Conservation (phyloP, 2,329 filamentous ascomycete species). For the Penicillium sp. region DNA sequence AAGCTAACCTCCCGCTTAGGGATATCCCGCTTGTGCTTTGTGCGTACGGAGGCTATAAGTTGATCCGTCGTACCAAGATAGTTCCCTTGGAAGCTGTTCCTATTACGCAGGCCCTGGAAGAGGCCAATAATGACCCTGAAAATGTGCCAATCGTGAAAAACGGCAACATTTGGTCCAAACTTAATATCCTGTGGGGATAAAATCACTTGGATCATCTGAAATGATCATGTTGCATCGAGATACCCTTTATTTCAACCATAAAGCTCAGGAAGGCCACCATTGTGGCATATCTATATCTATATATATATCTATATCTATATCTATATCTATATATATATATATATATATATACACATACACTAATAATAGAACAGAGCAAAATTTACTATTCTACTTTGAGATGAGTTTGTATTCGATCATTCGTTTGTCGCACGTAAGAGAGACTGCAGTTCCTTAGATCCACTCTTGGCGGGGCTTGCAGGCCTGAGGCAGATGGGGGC, state of each 20-base stretch:
- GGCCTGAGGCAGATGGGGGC: no score
- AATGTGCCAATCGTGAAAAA: constrained; percentile 31
- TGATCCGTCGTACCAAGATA: constrained; percentile 65
- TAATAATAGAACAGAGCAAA: no score
- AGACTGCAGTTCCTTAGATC: no score
- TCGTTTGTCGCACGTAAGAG: no score
- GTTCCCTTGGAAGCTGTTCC: constrained; percentile 58
- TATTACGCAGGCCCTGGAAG: constrained; percentile 56
- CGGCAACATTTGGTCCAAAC: constrained; percentile 26
- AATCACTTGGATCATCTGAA: no score
- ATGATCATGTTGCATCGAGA: background rate
- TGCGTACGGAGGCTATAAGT: constrained; percentile 67
- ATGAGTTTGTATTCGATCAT: no score
- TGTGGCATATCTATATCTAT: no score
- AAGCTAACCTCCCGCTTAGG: constrained; percentile 36
- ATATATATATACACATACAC: no score
- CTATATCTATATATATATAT: no score
- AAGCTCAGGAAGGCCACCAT: background rate
- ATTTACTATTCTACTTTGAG: no score
- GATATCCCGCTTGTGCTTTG: constrained; percentile 64
- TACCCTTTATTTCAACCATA: constrained; percentile 5
- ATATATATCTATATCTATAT: no score
- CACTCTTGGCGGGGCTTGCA: no score
- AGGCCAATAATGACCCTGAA: constrained; percentile 45
- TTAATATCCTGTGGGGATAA: constrained; percentile 44